Percentiles rank a stretch among this genome's conserved stretches.
Evolutionary conservation across 2,329 filamentous ascomycete species (phyloP).

Genomic region (Teratosphaeria nubilosa): DNA sequence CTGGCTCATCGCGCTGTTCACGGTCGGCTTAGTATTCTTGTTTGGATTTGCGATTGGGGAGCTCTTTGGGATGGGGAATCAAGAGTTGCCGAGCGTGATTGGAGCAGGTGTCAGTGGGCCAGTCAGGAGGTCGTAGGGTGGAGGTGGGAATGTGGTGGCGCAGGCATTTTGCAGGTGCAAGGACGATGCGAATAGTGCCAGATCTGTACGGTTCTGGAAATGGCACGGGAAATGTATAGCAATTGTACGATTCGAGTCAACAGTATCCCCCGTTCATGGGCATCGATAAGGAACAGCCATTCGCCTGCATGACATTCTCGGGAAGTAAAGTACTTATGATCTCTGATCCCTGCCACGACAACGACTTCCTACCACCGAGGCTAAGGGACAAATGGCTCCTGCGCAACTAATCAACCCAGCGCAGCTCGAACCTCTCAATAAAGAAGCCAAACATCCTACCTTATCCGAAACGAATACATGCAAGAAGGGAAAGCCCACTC

Average conservation of each 20-base stretch:
- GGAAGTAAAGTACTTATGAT: too few relatives aligned
- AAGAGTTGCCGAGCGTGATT: conserved; percentile 86
- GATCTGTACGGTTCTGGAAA: neutral
- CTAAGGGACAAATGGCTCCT: too few relatives aligned
- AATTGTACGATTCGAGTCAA: neutral
- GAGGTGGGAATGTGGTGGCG: neutral
- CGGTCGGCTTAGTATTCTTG: conserved; percentile 57
- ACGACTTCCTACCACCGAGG: too few relatives aligned
- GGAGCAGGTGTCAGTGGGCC: conserved; percentile 81
- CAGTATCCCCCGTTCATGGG: neutral
- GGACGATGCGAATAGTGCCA: neutral
- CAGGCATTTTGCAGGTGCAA: neutral
- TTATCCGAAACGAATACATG: too few relatives aligned
- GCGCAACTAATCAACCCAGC: too few relatives aligned
- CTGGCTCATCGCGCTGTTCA: conserved; percentile 72
- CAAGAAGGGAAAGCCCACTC: too few relatives aligned
- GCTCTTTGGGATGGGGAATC: conserved; percentile 72
- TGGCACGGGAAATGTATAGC: neutral
- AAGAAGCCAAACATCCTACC: too few relatives aligned
- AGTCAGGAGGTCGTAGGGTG: conserved; percentile 1
- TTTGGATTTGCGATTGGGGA: conserved; percentile 64
- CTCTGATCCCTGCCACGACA: too few relatives aligned
- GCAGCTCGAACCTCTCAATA: too few relatives aligned
- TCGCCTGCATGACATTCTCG: too few relatives aligned
- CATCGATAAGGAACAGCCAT: too few relatives aligned